Percentiles rank a stretch among this genome's conserved stretches.
phyloP scores from a whole-genome alignment of 495 filamentous ascomycete genomes.

The Pyrenopolyporus hunteri region DNA sequence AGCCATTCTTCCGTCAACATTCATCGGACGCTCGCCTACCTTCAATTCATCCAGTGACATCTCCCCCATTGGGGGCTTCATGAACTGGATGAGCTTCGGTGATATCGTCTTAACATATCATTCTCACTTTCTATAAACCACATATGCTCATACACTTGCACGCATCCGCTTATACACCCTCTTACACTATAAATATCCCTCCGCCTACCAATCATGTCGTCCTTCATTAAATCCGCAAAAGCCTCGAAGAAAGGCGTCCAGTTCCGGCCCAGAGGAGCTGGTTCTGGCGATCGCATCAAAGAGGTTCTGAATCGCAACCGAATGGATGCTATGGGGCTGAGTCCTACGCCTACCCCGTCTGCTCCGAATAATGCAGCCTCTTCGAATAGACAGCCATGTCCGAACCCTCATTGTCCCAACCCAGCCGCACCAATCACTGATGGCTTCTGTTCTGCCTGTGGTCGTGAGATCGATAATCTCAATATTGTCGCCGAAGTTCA shows the following conservation, averaged over 20 bases:
- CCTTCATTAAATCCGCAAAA: conserved; percentile 37
- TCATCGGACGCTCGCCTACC: neutral
- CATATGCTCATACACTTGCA: neutral
- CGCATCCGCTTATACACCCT: neutral
- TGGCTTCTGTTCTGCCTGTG: conserved; percentile 80
- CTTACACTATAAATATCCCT: conserved; percentile 7
- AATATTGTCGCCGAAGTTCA: conserved; percentile 90
- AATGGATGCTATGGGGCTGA: conserved; percentile 37
- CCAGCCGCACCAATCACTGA: conserved; percentile 49
- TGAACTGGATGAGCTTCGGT: conserved; percentile 10
- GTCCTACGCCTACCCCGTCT: conserved; percentile 24
- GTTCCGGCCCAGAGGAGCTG: conserved; percentile 35
- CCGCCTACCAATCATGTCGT: conserved; percentile 29
- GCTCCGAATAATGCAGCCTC: conserved; percentile 13
- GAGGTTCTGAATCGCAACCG: conserved; percentile 38
- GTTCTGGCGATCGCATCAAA: conserved; percentile 35
- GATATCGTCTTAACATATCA: too few relatives aligned
- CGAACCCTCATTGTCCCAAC: conserved; percentile 41
- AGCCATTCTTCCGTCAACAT: neutral
- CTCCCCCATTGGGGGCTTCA: conserved; percentile 21
- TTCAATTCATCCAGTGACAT: neutral
- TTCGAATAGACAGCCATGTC: conserved; percentile 35
- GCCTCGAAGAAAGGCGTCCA: conserved; percentile 26
- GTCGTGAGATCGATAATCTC: conserved; percentile 76
- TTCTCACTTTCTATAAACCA: neutral